Percentiles rank a stretch among this genome's conserved stretches.
Conservation (phyloP, 139 green algal species). For the Chloropicon primus region DNA sequence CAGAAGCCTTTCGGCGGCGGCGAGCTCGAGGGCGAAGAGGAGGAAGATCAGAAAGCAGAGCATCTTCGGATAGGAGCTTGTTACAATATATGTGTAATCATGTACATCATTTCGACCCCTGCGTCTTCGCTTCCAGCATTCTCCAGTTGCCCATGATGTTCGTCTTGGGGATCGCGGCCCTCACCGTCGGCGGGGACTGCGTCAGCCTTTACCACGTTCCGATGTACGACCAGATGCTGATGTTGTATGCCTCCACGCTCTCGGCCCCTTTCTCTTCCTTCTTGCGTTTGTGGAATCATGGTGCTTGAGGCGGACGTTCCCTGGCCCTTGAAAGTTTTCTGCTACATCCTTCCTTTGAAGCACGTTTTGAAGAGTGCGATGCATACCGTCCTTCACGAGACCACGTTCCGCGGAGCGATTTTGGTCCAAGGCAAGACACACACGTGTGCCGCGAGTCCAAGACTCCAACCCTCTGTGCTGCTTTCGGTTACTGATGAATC, state of each 20-base stretch:
- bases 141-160: constrained; percentile 19
- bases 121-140: constrained; percentile 12
- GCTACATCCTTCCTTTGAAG: constrained; percentile 11
- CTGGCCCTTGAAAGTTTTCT: constrained; percentile 14
- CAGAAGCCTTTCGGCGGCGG: too few species aligned
- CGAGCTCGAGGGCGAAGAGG: neutral
- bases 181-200: constrained; percentile 1
- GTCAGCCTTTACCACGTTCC: neutral
- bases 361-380: neutral
- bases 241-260: constrained; percentile 1
- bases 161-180: constrained; percentile 7
- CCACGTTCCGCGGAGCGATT: constrained; percentile 5
- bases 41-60: neutral
- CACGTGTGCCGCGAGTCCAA: too few species aligned
- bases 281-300: constrained; percentile 17
- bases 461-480: too few species aligned
- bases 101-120: too few species aligned
- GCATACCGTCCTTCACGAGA: constrained; percentile 8
- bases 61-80: neutral
- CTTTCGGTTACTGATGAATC: too few species aligned
- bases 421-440: too few species aligned
- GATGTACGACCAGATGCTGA: neutral
- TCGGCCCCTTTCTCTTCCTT: constrained; percentile 15
- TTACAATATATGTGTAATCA: too few species aligned
- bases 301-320: constrained; percentile 14